Evolutionary conservation across 345 rosid genomes (phyloP).

Genomic region (Eucalyptus curtisii): DNA sequence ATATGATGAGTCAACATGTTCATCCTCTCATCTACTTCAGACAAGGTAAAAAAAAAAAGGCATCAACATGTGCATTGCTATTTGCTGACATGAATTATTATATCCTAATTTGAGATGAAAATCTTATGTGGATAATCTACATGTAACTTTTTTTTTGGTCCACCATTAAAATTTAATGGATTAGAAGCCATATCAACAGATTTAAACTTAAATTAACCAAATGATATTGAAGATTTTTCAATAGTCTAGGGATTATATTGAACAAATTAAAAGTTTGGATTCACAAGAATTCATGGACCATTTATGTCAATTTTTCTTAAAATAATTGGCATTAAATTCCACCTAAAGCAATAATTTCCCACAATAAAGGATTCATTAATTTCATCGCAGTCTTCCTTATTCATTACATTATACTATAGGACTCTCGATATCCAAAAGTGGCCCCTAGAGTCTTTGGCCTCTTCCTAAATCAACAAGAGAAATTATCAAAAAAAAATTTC

Average conservation of each 20-base stretch:
- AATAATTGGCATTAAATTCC: neutral
- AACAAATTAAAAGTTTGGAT: neutral
- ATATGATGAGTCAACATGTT: neutral
- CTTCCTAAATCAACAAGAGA: neutral
- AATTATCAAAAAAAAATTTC: neutral
- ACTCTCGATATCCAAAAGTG: neutral
- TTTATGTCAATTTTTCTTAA: neutral
- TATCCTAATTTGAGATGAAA: neutral
- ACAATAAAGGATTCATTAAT: neutral
- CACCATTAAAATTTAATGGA: neutral
- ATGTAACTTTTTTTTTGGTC: neutral
- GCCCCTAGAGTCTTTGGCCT: neutral
- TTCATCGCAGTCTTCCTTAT: neutral
- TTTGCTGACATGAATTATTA: neutral
- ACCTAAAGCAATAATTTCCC: neutral
- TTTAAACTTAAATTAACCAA: neutral
- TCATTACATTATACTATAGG: neutral
- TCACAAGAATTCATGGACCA: no score
- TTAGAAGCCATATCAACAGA: fast-evolving
- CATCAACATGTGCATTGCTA: neutral
- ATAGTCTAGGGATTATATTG: neutral
- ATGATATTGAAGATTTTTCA: neutral
- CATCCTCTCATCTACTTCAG: fast-evolving
- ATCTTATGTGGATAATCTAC: neutral
- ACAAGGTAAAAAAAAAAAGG: neutral